Base-by-base conservation (phyloP, 2,329 filamentous ascomycete species). In the Fusarium pilosicola region DNA sequence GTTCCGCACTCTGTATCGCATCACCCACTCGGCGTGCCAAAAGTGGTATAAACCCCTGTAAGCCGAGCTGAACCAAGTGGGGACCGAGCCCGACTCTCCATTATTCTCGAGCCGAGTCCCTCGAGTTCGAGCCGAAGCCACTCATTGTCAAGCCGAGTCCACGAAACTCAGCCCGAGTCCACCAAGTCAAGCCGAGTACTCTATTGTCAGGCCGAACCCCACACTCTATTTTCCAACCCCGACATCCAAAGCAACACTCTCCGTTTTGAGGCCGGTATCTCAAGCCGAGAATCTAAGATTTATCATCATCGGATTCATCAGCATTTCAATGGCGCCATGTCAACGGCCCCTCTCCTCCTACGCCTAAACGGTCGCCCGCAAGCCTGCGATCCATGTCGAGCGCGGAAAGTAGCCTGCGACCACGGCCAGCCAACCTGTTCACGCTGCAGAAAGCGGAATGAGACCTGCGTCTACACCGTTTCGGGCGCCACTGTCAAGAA, bases 361-460 rank as follows among this genome's bases (percentile, higher is more conserved):
- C 76, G 79, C 17, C 71, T 76, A 34, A 80, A 80, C 30, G 79
- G 79, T 42, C 76, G 79, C 5, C 76, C 76, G 9, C 79, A 79
- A 44, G 75, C 76, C 11, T 79, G 78, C 48, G 79, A 85, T 76
- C 82, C 83, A 30, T 85, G 84, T 60, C 80, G 82, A 17, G 80
- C 79, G 60, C 81, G 84, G 22, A 85, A 85, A 65, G 81, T 85
- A 12, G 83, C 84, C 11, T 86, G 84, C 74, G 84, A 86, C 64
- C 83, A 85, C 61, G 70, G 69, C 0, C 80, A 82, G n/a, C 84
- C 84, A 1, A 68, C 81, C 22, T 86, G 84, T 69, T 76, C 77
- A 44, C 79, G 84, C 42, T 86, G 84, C 68, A 79, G 70, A 52
- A 83, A 82, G 71, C 75, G 81, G 18, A 80, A 79, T 34, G 78